Evolutionary conservation across 768 basidiomycete species (phyloP).

Genomic region (Chiua virens): DNA sequence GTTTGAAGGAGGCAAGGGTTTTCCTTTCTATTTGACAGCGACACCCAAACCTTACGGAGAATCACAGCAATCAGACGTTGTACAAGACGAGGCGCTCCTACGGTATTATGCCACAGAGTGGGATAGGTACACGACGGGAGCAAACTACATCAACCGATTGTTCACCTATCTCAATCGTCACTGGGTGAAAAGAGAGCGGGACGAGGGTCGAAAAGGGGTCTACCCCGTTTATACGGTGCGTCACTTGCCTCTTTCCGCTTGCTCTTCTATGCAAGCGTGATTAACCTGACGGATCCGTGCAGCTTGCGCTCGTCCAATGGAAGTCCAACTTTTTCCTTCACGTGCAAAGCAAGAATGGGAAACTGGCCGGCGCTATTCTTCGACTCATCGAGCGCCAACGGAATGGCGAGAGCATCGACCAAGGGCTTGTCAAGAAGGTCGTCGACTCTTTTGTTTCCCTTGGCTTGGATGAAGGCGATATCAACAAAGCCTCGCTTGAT

Average conservation of each 20-base stretch:
- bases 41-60: slow-evolving; percentile 13
- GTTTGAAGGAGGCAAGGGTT: slow-evolving; percentile 53
- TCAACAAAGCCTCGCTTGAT: slow-evolving; percentile 90
- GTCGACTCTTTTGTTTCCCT: slow-evolving; percentile 95
- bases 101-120: slow-evolving; percentile 92
- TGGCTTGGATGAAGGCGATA: slow-evolving; percentile 89
- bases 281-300: slow-evolving; percentile 1
- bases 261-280: not conserved
- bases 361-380: slow-evolving; percentile 85
- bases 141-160: slow-evolving; percentile 94
- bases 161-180: slow-evolving; percentile 99
- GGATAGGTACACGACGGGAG: slow-evolving; percentile 96
- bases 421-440: slow-evolving; percentile 89
- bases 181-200: slow-evolving; percentile 98
- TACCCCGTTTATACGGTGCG: slow-evolving; percentile 95
- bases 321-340: slow-evolving; percentile 86
- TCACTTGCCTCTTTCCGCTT: slow-evolving; percentile 6
- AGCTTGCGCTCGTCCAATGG: slow-evolving; percentile 97
- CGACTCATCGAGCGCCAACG: slow-evolving; percentile 90
- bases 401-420: slow-evolving; percentile 92
- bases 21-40: slow-evolving; percentile 14
- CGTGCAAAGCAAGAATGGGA: slow-evolving; percentile 78
- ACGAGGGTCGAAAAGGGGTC: slow-evolving; percentile 93
- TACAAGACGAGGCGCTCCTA: slow-evolving; percentile 86
- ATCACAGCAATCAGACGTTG: slow-evolving; percentile 66